Evolutionary conservation across 2,329 filamentous ascomycete genomes (phyloP).

Genomic region (Cercospora nicotianae): DNA sequence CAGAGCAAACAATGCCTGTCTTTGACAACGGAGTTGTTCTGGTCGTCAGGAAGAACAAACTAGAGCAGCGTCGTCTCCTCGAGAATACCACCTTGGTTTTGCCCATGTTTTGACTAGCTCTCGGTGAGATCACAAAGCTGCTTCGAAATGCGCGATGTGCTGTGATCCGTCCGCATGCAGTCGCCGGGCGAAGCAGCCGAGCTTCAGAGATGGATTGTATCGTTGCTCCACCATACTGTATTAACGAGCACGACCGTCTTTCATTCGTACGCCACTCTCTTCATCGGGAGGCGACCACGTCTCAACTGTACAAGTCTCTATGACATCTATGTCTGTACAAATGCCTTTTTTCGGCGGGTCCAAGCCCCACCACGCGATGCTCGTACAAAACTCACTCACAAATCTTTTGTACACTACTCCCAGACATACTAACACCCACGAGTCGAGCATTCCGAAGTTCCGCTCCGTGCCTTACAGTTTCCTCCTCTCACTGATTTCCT

Average conservation of each 20-base stretch:
- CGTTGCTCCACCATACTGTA: background rate
- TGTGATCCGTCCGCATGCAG: no score
- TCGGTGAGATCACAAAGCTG: background rate
- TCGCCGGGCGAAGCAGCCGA: no score
- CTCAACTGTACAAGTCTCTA: background rate
- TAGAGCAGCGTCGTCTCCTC: no score
- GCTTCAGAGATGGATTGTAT: background rate
- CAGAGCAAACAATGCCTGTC: no score
- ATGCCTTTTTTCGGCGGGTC: background rate
- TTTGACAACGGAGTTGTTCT: no score
- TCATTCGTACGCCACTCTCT: background rate
- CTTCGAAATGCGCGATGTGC: background rate
- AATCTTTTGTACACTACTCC: background rate
- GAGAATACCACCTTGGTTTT: no score
- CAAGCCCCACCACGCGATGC: background rate
- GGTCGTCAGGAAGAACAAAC: no score
- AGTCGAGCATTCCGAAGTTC: background rate
- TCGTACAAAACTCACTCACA: background rate
- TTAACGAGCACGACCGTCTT: background rate
- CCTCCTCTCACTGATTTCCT: constrained; percentile 73
- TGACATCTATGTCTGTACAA: background rate
- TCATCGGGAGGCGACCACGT: background rate
- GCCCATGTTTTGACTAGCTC: no score
- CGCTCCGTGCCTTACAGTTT: constrained; percentile 41
- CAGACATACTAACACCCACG: background rate